A percentile compares a stretch with the other conserved stretches of the same genome.
Conservation (phyloP, 371 early-diverging fungal species). For the Funneliformis caledonium region DNA sequence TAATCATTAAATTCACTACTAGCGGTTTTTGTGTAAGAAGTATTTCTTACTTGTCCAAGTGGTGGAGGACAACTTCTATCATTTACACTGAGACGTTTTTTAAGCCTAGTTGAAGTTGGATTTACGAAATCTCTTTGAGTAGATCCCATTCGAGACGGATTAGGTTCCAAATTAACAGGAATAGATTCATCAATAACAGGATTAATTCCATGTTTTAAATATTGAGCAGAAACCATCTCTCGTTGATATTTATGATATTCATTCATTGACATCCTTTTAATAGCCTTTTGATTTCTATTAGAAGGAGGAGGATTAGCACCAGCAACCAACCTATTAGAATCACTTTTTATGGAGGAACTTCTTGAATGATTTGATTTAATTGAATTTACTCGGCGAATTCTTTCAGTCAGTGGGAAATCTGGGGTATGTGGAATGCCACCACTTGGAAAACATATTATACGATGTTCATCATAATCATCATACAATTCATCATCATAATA, state of each 20-base stretch:
- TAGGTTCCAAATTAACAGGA: not conserved
- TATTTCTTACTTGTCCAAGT: not conserved
- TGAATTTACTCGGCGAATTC: not conserved
- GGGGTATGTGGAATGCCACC: not conserved
- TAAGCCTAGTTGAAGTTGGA: not conserved
- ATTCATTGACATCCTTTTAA: slow-evolving; percentile 5
- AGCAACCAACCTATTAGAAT: not conserved
- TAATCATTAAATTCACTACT: not conserved
- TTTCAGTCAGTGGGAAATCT: not conserved
- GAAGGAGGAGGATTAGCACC: slow-evolving; percentile 1
- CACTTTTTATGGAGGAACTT: not conserved
- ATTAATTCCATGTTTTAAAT: not conserved
- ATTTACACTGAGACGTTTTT: not conserved
- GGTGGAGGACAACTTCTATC: not conserved
- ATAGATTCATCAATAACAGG: not conserved
- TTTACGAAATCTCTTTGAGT: not conserved
- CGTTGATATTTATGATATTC: slow-evolving; percentile 29
- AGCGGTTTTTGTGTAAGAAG: not conserved
- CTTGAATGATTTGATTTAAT: not conserved
- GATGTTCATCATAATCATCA: too few species aligned
- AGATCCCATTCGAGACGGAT: not conserved
- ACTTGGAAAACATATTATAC: too few species aligned
- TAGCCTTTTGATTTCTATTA: not conserved
- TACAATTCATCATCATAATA: too few species aligned
- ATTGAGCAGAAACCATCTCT: slow-evolving; percentile 16